phyloP scores from a whole-genome alignment of 106 monocot genomes.

The Vanilla planifolia region DNA sequence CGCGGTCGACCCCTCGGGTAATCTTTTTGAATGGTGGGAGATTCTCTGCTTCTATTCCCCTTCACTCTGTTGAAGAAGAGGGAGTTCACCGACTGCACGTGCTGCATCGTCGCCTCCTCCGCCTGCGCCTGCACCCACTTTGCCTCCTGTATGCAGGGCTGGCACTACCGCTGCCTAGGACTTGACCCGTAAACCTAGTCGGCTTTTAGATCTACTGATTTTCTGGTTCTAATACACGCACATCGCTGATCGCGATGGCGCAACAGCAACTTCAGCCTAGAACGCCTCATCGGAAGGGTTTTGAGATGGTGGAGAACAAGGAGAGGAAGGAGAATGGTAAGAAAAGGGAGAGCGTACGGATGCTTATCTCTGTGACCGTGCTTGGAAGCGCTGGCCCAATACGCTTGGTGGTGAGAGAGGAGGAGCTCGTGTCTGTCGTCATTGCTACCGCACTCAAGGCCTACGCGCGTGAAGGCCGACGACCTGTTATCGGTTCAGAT shows the following conservation, averaged over 20 bases:
- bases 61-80: slow-evolving; percentile 4
- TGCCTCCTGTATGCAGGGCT: slow-evolving; percentile 14
- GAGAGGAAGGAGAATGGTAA: slow-evolving; percentile 4
- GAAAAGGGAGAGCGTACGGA: slow-evolving; percentile 1
- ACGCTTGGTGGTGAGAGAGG: slow-evolving; percentile 20
- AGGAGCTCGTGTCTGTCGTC: slow-evolving; percentile 18
- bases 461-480: slow-evolving; percentile 29
- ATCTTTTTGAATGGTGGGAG: slow-evolving; percentile 9
- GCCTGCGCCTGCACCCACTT: background rate
- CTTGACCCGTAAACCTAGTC: background rate
- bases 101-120: background rate
- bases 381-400: slow-evolving; percentile 31
- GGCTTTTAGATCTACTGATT: background rate
- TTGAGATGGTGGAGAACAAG: background rate
- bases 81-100: background rate
- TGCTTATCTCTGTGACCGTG: slow-evolving; percentile 27
- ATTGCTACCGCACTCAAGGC: slow-evolving; percentile 14
- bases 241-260: background rate
- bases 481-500: slow-evolving; percentile 22
- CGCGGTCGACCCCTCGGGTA: background rate
- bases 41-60: slow-evolving; percentile 1
- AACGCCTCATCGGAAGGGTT: background rate
- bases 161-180: slow-evolving; percentile 6
- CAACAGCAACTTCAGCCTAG: background rate
- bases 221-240: background rate